These are phyloP conservation scores for Yamadazyma atlantica DNA, from an alignment of 1,139 yeast genomes.

Conservation along the genomic window DNA sequence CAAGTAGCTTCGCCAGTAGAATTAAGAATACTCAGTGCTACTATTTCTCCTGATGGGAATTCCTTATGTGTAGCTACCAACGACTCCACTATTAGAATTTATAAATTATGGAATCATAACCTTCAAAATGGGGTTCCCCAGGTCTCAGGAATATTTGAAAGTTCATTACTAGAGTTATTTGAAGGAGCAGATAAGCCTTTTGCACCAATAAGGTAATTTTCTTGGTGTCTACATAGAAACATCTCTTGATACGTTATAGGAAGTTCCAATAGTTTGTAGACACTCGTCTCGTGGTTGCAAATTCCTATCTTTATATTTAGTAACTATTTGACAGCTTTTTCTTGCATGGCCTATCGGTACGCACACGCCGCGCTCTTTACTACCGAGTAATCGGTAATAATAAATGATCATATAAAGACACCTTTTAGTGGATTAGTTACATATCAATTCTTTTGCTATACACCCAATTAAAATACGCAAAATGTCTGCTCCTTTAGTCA, in stretches of 20 bases:
- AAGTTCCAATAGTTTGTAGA: background rate
- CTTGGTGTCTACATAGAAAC: too few relatives aligned
- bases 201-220: background rate
- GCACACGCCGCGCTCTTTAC: too few relatives aligned
- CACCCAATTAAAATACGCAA: too few relatives aligned
- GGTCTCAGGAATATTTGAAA: conserved; percentile 44
- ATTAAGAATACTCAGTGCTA: conserved; percentile 64
- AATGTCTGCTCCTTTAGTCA: conserved; percentile 63
- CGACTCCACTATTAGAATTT: conserved; percentile 74
- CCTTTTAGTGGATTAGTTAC: too few relatives aligned
- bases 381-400: too few relatives aligned
- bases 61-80: conserved; percentile 72
- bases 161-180: conserved; percentile 54
- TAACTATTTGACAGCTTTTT: background rate
- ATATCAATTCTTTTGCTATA: too few relatives aligned
- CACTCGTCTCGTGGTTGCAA: background rate
- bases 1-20: conserved; percentile 55
- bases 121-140: background rate
- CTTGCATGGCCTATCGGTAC: too few relatives aligned
- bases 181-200: conserved; percentile 47
- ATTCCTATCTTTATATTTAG: background rate
- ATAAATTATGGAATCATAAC: conserved; percentile 59
- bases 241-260: background rate
- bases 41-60: conserved; percentile 59
- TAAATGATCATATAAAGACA: background rate